A percentile compares a stretch with the other conserved stretches of the same genome.
phyloP scores from a whole-genome alignment of 2,329 filamentous ascomycete species.

The Talaromyces marneffei region DNA sequence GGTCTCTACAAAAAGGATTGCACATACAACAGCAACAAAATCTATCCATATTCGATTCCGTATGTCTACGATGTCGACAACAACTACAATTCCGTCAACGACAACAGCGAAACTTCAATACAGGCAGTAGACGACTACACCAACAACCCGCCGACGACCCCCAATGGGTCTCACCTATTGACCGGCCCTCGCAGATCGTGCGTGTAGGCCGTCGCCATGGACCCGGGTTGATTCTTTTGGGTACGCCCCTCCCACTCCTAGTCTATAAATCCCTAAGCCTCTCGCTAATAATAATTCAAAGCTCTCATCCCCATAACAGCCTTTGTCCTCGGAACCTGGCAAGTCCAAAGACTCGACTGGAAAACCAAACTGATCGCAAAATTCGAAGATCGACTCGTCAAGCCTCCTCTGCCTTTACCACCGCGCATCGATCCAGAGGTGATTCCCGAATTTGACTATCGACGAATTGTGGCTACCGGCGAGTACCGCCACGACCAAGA shows the following conservation, averaged over 20 bases:
- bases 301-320: slow-evolving; percentile 87
- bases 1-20: background rate
- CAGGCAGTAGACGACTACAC: slow-evolving; percentile 27
- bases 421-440: slow-evolving; percentile 74
- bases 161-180: slow-evolving; percentile 76
- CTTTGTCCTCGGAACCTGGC: slow-evolving; percentile 88
- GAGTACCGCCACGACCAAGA: slow-evolving; percentile 79
- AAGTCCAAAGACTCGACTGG: slow-evolving; percentile 87
- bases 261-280: background rate
- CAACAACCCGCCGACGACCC: slow-evolving; percentile 62
- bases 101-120: slow-evolving; percentile 35
- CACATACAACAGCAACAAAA: slow-evolving; percentile 14
- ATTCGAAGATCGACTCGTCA: slow-evolving; percentile 85
- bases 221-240: slow-evolving; percentile 71
- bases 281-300: slow-evolving; percentile 15
- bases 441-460: slow-evolving; percentile 84
- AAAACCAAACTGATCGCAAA: slow-evolving; percentile 88
- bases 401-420: slow-evolving; percentile 77
- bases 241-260: slow-evolving; percentile 35
- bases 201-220: slow-evolving; percentile 70
- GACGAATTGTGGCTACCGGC: slow-evolving; percentile 71
- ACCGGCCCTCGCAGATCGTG: slow-evolving; percentile 76
- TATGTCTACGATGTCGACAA: slow-evolving; percentile 34
- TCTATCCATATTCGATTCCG: slow-evolving; percentile 24
- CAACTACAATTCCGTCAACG: slow-evolving; percentile 32